phyloP scores from a whole-genome alignment of 2,329 filamentous ascomycete genomes.

The Neonectria ditissima region DNA sequence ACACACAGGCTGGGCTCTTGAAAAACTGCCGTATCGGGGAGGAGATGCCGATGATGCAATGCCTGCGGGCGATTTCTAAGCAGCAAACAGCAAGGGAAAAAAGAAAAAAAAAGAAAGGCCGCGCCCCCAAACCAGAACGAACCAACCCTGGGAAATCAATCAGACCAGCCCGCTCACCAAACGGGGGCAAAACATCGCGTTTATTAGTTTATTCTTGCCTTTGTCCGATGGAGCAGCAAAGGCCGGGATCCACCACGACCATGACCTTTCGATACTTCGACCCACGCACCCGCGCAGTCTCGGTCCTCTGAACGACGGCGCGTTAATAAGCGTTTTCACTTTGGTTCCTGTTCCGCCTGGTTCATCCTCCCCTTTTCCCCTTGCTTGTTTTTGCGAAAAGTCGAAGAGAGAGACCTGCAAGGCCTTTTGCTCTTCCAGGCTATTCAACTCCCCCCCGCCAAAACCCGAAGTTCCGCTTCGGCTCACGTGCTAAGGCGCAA shows the following conservation, averaged over 20 bases:
- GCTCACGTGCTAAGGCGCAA: background rate
- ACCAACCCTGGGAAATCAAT: background rate
- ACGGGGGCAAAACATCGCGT: background rate
- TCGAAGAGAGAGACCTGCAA: background rate
- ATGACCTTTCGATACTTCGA: constrained; percentile 23
- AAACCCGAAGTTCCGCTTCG: background rate
- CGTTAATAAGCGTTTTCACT: constrained; percentile 34
- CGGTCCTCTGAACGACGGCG: constrained; percentile 27
- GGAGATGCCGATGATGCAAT: constrained; percentile 43
- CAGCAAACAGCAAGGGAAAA: constrained; percentile 11
- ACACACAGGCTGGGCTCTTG: constrained; percentile 10
- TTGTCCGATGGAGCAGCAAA: background rate
- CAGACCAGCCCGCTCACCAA: background rate
- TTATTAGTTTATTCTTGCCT: background rate
- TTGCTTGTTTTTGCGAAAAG: background rate
- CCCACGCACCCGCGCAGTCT: constrained; percentile 27
- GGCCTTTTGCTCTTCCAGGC: background rate
- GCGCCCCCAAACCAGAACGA: background rate
- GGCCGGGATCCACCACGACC: constrained; percentile 11
- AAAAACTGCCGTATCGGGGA: constrained; percentile 32
- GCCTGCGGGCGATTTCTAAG: constrained; percentile 45
- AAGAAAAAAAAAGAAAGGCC: constrained; percentile 18
- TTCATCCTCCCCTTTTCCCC: constrained; percentile 2
- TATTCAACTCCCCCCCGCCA: background rate
- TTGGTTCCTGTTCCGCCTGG: constrained; percentile 9